Base-by-base conservation (phyloP, 805 yeast species). In the Candida ortonii region DNA sequence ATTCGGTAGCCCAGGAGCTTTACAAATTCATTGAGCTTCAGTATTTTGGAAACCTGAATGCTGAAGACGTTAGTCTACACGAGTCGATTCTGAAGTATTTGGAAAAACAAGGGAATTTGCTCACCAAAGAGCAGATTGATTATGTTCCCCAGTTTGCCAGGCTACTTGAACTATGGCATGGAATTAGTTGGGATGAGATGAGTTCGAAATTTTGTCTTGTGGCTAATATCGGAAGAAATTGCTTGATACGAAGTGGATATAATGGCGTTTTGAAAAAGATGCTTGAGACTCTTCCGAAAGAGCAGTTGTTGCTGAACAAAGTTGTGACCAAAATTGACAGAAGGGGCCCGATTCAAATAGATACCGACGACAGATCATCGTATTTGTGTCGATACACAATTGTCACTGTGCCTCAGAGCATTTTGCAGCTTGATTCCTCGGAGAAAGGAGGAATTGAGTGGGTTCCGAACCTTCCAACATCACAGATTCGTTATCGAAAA, bases 321-420 rank as follows among this genome's bases (percentile, higher is more conserved):
- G 71, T 61, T 28, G 84, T 74, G 3, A 51, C 22, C 6, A 49
- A 46, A 11, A 64, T 78, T 13, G 48, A 50, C n/a, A 56, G 70
- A 28, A 38, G 42, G 2, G 45, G 34, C 2, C 45, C 37, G 10
- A 47, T 45, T 7, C 58, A 42, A 1, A 62, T 73, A 1, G 59
- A 53, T 7, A 62, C 73, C 1, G 50, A 42, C 1, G 44, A 55
- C 6, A 68, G 70, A 3, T 35, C 41, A 2, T 41, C 27, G 5
- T 56, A 65, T 21, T 43, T 45, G 3, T 68, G 78, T 19, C 78
- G 83, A 29, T 81, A 76, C 51, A 63, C 76, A 18, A 67, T 88
- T 10, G 82, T 85, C 6, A 78, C 95, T 0, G 76, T 84, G 5
- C 96, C 96, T 0, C 82, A 82, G 42, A 82, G 89, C 22, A 69